A percentile compares a stretch with the other conserved stretches of the same genome.
phyloP scores from a whole-genome alignment of 179 eudicot species.

The Corrigiola litoralis region DNA sequence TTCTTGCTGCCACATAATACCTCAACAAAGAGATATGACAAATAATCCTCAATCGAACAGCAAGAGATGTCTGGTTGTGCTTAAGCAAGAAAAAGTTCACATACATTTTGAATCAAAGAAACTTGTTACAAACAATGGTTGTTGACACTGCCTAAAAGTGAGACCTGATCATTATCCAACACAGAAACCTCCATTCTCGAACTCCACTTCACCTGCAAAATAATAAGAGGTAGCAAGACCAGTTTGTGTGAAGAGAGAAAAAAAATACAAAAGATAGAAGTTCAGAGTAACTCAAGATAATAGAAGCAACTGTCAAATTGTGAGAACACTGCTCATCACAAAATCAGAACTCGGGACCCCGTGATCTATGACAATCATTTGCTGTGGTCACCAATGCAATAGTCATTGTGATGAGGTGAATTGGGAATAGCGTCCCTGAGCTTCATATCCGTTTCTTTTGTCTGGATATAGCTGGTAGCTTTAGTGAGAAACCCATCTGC shows the following conservation, averaged over 20 bases:
- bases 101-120: slow-evolving; percentile 36
- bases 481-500: neutral
- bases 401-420: slow-evolving; percentile 7
- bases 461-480: neutral
- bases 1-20: slow-evolving; percentile 1
- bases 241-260: slow-evolving; percentile 28
- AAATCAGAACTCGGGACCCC: slow-evolving; percentile 6
- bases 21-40: neutral
- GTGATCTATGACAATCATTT: slow-evolving; percentile 12
- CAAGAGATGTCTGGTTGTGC: slow-evolving; percentile 9
- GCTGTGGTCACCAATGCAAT: neutral
- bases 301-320: slow-evolving; percentile 23
- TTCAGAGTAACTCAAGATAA: slow-evolving; percentile 19
- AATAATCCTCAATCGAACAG: slow-evolving; percentile 16
- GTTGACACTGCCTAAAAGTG: slow-evolving; percentile 36
- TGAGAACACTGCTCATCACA: slow-evolving; percentile 21
- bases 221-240: slow-evolving; percentile 32
- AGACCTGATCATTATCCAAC: slow-evolving; percentile 24
- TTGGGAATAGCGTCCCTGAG: slow-evolving; percentile 14
- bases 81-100: slow-evolving; percentile 30
- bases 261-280: slow-evolving; percentile 28
- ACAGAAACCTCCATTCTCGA: slow-evolving; percentile 23
- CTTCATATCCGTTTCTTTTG: slow-evolving; percentile 6
- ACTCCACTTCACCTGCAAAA: slow-evolving; percentile 40
- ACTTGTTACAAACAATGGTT: slow-evolving; percentile 35